A percentile compares a stretch with the other conserved stretches of the same genome.
phyloP scores from a whole-genome alignment of 2,329 filamentous ascomycete genomes.

The Neonectria hederae region DNA sequence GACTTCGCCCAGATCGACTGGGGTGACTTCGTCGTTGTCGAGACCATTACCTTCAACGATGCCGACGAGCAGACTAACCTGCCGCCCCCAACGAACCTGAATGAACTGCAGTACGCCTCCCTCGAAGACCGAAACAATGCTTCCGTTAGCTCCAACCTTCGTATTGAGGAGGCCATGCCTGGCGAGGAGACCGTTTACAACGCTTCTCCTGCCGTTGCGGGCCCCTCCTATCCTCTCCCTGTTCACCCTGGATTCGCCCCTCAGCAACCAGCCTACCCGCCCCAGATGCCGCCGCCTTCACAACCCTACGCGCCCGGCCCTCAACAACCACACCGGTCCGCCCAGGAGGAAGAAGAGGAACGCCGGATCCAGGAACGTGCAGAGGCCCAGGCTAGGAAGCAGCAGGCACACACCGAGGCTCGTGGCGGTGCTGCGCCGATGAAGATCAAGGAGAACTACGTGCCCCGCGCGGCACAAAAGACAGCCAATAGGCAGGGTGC shows the following conservation, averaged over 20 bases:
- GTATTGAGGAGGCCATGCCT: slow-evolving; percentile 96
- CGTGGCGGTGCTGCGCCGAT: slow-evolving; percentile 75
- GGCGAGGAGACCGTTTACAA: slow-evolving; percentile 73
- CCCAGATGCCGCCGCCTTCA: slow-evolving; percentile 52
- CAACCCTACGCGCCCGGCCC: slow-evolving; percentile 41
- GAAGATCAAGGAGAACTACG: slow-evolving; percentile 94
- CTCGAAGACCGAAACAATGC: slow-evolving; percentile 94
- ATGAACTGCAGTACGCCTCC: slow-evolving; percentile 92
- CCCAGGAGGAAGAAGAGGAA: slow-evolving; percentile 70
- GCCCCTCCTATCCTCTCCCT: slow-evolving; percentile 54
- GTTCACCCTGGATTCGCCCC: slow-evolving; percentile 55
- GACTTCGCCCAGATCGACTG: slow-evolving; percentile 91
- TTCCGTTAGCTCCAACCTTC: slow-evolving; percentile 81
- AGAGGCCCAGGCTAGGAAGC: slow-evolving; percentile 70
- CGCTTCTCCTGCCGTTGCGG: slow-evolving; percentile 52
- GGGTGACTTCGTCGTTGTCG: slow-evolving; percentile 96
- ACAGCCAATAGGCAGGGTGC: slow-evolving; percentile 71
- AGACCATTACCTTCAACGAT: slow-evolving; percentile 92
- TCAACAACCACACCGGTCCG: slow-evolving; percentile 47
- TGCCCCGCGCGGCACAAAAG: slow-evolving; percentile 81
- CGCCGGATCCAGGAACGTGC: slow-evolving; percentile 70
- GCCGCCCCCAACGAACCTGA: slow-evolving; percentile 86
- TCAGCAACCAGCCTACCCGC: slow-evolving; percentile 48
- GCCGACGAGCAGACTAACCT: slow-evolving; percentile 86
- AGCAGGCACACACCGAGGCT: slow-evolving; percentile 82